Conservation (phyloP, 768 basidiomycete genomes). For the Tephrocybe sp. region DNA sequence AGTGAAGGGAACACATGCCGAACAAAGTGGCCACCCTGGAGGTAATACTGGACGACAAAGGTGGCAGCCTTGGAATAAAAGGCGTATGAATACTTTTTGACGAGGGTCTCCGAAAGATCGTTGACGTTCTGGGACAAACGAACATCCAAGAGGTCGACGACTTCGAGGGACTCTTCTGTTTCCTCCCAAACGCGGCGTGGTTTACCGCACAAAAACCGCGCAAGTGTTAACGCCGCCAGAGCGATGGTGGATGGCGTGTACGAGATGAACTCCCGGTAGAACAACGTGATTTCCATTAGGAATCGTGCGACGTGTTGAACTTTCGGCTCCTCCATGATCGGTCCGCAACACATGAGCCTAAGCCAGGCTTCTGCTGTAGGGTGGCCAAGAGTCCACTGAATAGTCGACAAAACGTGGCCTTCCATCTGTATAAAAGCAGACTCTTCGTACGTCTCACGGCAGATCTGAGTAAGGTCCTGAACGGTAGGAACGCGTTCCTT, state of each 20-base stretch:
- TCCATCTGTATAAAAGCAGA: constrained; percentile 99
- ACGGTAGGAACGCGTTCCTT: constrained; percentile 98
- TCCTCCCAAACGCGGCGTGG: constrained; percentile 79
- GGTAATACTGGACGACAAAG: constrained; percentile 90
- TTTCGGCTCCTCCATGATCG: constrained; percentile 79
- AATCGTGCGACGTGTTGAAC: constrained; percentile 96
- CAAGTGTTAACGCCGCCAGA: constrained; percentile 83
- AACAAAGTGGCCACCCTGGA: constrained; percentile 78
- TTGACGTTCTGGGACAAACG: constrained; percentile 88
- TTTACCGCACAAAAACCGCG: constrained; percentile 85
- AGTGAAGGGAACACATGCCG: constrained; percentile 47
- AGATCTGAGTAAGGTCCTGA: constrained; percentile 91
- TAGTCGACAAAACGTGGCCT: constrained; percentile 92
- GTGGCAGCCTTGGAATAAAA: constrained; percentile 97
- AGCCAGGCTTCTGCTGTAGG: constrained; percentile 99
- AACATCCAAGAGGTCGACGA: constrained; percentile 83
- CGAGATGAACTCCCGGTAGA: constrained; percentile 93
- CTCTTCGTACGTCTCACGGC: constrained; percentile 96
- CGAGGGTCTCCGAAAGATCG: constrained; percentile 90
- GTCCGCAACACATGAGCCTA: constrained; percentile 74
- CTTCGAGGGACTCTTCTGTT: constrained; percentile 78
- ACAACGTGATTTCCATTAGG: constrained; percentile 98
- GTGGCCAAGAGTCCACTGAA: constrained; percentile 95
- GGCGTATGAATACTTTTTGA: constrained; percentile 97
- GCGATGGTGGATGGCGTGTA: constrained; percentile 87